These are phyloP conservation scores for Phytophthora syringae DNA, from an alignment of 352 stramenopile species.

Conservation along the genomic window DNA sequence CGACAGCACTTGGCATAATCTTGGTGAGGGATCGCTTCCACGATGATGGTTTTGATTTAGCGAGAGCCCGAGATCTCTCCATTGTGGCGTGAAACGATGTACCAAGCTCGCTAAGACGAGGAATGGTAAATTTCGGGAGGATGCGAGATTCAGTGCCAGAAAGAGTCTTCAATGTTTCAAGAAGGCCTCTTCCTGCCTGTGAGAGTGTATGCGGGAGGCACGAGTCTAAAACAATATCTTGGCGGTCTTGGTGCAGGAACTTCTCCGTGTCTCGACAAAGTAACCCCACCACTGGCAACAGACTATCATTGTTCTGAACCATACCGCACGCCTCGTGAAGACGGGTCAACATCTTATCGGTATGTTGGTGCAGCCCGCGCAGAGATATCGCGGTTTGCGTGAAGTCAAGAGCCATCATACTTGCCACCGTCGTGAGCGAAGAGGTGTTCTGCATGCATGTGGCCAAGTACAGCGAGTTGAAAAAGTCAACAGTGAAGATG, in stretches of 20 bases:
- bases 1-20: conserved; percentile 7
- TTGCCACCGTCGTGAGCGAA: conserved; percentile 23
- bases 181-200: conserved; percentile 5
- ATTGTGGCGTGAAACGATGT: neutral
- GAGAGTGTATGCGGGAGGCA: conserved; percentile 17
- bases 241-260: neutral
- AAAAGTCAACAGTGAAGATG: conserved; percentile 25
- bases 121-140: conserved; percentile 14
- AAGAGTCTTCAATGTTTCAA: conserved; percentile 13
- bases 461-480: conserved; percentile 22
- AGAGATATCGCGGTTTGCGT: conserved; percentile 19
- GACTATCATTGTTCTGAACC: conserved; percentile 1
- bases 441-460: conserved; percentile 20
- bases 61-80: neutral
- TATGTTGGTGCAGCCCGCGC: conserved; percentile 7
- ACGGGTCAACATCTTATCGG: conserved; percentile 13
- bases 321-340: conserved; percentile 14
- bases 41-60: neutral
- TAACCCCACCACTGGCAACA: conserved; percentile 6
- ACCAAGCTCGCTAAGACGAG: neutral
- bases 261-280: conserved; percentile 6
- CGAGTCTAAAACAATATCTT: neutral
- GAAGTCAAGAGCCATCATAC: conserved; percentile 39
- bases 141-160: conserved; percentile 11
- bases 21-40: neutral